Conservation (phyloP, 495 filamentous ascomycete species). For the Talaromyces liani region DNA sequence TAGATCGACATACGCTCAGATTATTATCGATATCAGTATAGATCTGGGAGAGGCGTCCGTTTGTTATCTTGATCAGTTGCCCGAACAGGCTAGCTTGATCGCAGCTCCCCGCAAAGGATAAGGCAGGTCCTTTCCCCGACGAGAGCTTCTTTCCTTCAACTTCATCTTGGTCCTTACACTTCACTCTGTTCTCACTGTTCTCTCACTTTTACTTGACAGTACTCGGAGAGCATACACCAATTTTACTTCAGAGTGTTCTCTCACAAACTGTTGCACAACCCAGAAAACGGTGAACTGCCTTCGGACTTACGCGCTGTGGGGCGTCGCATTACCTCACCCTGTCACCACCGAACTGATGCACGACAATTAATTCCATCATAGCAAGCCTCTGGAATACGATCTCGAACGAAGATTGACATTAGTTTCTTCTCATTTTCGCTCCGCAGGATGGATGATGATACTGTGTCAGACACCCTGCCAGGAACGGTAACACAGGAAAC, state of each 20-base stretch:
- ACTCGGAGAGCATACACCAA: too few relatives aligned
- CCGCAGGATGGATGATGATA: not conserved
- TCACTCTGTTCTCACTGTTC: not conserved
- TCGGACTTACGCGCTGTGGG: not conserved
- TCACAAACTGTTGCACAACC: not conserved
- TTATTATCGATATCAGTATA: too few relatives aligned
- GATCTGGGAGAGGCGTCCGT: too few relatives aligned
- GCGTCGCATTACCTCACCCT: not conserved
- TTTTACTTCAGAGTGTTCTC: too few relatives aligned
- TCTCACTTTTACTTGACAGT: too few relatives aligned
- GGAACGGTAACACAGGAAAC: not conserved
- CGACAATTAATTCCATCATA: not conserved
- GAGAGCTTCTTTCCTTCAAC: not conserved
- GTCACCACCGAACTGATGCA: not conserved
- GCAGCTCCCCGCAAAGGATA: conserved; percentile 3
- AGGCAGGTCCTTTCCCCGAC: conserved; percentile 6
- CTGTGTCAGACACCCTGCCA: not conserved
- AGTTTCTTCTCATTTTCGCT: not conserved
- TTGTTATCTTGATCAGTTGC: not conserved
- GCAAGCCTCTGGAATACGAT: not conserved
- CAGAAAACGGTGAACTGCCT: not conserved
- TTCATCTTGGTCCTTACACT: not conserved
- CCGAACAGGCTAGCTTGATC: not conserved
- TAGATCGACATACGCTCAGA: too few relatives aligned
- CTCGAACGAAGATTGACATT: not conserved